A percentile compares a stretch with the other conserved stretches of the same genome.
phyloP scores from a whole-genome alignment of 768 basidiomycete genomes.

The Calocybe indica region DNA sequence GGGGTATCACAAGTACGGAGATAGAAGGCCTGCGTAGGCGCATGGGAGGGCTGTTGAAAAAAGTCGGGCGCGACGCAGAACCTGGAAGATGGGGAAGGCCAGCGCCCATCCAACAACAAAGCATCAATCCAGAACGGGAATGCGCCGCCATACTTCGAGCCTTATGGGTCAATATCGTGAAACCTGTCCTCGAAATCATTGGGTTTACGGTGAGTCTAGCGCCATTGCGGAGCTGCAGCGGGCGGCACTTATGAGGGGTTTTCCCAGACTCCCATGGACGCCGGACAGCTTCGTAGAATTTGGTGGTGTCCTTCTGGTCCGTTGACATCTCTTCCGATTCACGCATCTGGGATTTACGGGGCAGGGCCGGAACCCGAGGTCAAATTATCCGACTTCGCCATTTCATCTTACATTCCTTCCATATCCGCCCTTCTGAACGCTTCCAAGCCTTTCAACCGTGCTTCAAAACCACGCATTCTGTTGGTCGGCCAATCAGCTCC shows the following conservation, averaged over 20 bases:
- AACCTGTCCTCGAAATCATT: conserved; percentile 15
- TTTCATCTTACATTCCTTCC: conserved; percentile 19
- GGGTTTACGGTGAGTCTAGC: background rate
- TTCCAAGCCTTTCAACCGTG: background rate
- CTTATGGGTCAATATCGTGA: conserved; percentile 15
- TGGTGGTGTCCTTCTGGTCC: conserved; percentile 16
- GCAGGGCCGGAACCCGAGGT: background rate
- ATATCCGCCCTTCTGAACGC: conserved; percentile 8
- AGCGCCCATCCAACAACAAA: background rate
- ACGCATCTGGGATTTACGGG: conserved; percentile 14
- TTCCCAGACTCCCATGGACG: background rate
- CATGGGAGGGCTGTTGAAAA: background rate
- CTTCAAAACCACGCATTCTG: conserved; percentile 2
- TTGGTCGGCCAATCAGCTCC: conserved; percentile 8
- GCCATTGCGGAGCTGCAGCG: too few species aligned
- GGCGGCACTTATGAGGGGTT: too few species aligned
- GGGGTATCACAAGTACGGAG: conserved; percentile 6
- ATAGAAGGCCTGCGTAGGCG: background rate
- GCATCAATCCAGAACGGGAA: too few species aligned
- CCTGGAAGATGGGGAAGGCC: background rate
- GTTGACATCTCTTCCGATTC: conserved; percentile 15
- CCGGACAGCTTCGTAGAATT: conserved; percentile 1
- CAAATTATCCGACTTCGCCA: background rate
- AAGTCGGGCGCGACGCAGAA: background rate
- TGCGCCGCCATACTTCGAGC: conserved; percentile 3